Evolutionary conservation across 345 rosid genomes (phyloP), one percentile per base, ranked within the genome.

Genomic region (Ceriops tagal): DNA sequence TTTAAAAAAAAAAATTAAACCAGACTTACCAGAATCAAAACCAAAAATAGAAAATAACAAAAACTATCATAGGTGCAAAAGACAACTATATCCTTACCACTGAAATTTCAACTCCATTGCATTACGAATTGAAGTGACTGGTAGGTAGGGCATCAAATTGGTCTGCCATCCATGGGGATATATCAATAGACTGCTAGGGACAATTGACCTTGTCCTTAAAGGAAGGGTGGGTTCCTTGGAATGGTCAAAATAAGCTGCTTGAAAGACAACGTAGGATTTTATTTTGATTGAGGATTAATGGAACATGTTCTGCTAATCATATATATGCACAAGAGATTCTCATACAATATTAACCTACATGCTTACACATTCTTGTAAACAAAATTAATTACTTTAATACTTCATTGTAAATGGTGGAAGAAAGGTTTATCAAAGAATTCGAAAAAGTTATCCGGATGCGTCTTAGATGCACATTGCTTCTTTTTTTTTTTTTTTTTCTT

Each of bases 181-280:
- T 64, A 43, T 34, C 37, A 46, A 64, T 30, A 53, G 26, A 60
- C 55, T 34, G 70, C 52, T 47, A 16, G 16, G 19, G 13, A 7
- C 22, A 8, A 43, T 43, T 43, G 19, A 37, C 35, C 24, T 62
- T 53, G 51, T 61, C 0, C 18, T 19, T 9, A 30, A 58, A 30
- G 58, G 19, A 0, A 16, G 18, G 18, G 49, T 43, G 75, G 75
- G 58, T 64, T 58, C 64, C 58, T 22, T 64, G 1, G 64, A 71
- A 64, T 15, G 73, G 64, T 65, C 64, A 71, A 64, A 71, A 30
- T 58, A 47, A 15, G 75, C 34, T 46, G 74, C 74, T 19, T 6
- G 5, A 43, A 4, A 11, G 47, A 43, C 47, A 61, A 71, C 19
- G 15, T 55, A 56, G 21, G 56, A 27, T 15, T 19, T 53, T 58